phyloP scores from a whole-genome alignment of 768 basidiomycete genomes.

The Suillus fuscotomentosus region DNA sequence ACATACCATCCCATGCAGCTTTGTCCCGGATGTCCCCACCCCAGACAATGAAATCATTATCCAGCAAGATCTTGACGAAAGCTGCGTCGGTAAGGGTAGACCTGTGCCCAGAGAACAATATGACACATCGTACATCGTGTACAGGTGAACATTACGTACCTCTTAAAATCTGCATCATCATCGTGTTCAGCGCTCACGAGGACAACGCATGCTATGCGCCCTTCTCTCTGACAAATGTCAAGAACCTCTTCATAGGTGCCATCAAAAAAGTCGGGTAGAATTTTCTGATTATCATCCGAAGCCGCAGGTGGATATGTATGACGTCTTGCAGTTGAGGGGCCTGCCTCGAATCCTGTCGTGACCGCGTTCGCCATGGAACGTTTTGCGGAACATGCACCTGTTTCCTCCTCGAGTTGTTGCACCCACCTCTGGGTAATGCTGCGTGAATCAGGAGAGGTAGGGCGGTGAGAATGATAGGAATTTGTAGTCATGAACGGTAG shows the following conservation, averaged over 20 bases:
- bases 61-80: slow-evolving; percentile 65
- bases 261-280: slow-evolving; percentile 78
- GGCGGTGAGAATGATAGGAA: slow-evolving; percentile 42
- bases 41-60: slow-evolving; percentile 84
- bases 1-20: slow-evolving; percentile 75
- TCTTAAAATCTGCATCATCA: slow-evolving; percentile 83
- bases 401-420: slow-evolving; percentile 79
- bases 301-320: slow-evolving; percentile 26
- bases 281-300: slow-evolving; percentile 37
- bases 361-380: slow-evolving; percentile 35
- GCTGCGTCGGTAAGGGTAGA: slow-evolving; percentile 72
- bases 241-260: slow-evolving; percentile 83
- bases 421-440: slow-evolving; percentile 75
- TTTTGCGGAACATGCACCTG: slow-evolving; percentile 66
- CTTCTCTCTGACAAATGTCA: slow-evolving; percentile 65
- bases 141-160: slow-evolving; percentile 39
- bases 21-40: slow-evolving; percentile 85
- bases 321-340: slow-evolving; percentile 44
- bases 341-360: slow-evolving; percentile 37
- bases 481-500: slow-evolving; percentile 49
- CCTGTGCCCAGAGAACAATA: slow-evolving; percentile 33
- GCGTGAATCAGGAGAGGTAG: slow-evolving; percentile 37
- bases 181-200: slow-evolving; percentile 91
- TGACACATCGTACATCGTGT: neutral
- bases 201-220: slow-evolving; percentile 74